Conservation (phyloP, 306 rosid genomes). For the Comarum palustre region DNA sequence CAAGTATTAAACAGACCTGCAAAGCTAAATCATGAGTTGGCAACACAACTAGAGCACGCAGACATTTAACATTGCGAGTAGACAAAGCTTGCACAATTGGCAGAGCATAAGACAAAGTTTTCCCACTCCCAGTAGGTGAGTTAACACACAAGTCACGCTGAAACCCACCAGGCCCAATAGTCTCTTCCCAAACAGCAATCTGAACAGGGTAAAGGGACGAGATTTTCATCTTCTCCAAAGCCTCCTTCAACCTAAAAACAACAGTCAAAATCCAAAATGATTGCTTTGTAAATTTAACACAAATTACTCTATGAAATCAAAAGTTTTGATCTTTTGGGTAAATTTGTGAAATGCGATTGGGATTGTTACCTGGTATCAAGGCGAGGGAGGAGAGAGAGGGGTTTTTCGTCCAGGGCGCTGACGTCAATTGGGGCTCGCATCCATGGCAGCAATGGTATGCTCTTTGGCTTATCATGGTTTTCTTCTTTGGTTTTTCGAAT, state of each 20-base stretch:
- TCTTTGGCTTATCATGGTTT: conserved; percentile 31
- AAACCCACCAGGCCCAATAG: conserved; percentile 78
- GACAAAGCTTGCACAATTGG: conserved; percentile 79
- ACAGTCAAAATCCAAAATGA: background rate
- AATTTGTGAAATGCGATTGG: background rate
- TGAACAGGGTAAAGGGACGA: conserved; percentile 74
- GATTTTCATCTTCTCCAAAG: conserved; percentile 54
- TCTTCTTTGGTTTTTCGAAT: conserved; percentile 20
- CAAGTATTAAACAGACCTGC: conserved; percentile 47
- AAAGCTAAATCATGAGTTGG: conserved; percentile 90
- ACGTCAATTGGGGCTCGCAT: conserved; percentile 83
- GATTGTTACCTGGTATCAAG: conserved; percentile 45
- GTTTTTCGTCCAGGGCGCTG: conserved; percentile 39
- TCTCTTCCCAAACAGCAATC: conserved; percentile 82
- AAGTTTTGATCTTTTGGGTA: conserved; percentile 8
- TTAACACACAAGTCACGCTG: conserved; percentile 80
- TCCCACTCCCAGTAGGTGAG: conserved; percentile 95
- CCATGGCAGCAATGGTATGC: conserved; percentile 76
- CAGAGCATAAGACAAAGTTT: conserved; percentile 85
- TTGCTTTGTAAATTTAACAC: background rate
- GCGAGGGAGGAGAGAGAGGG: conserved; percentile 51
- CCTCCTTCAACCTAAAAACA: conserved; percentile 52
- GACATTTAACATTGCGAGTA: conserved; percentile 45
- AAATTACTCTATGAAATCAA: background rate
- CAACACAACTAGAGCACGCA: conserved; percentile 74